Percentiles rank a stretch among this genome's conserved stretches.
phyloP scores from a whole-genome alignment of 805 yeast species.

The Lipomyces sp. region DNA sequence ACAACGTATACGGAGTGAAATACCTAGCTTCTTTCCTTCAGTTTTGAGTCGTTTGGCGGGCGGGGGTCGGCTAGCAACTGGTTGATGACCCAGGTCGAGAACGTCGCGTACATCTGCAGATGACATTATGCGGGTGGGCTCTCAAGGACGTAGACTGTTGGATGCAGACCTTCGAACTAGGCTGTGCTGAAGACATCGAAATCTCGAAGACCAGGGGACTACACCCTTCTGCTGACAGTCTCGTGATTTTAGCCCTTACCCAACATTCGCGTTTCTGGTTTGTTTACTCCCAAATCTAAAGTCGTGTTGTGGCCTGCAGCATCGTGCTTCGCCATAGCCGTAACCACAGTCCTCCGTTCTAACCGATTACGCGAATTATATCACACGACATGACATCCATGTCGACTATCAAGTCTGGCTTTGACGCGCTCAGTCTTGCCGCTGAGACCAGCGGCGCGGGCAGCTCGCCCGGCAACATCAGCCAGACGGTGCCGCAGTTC shows the following conservation, averaged over 20 bases:
- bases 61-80: conserved; percentile 17
- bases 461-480: conserved; percentile 3
- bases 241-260: no score
- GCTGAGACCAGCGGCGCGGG: neutral
- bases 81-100: conserved; percentile 32
- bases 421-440: conserved; percentile 3
- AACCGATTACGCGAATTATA: neutral
- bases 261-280: no score
- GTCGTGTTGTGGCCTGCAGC: no score
- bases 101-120: conserved; percentile 38
- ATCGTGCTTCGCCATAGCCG: no score
- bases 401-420: conserved; percentile 4
- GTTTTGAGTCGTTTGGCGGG: conserved; percentile 35
- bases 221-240: no score
- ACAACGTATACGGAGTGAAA: neutral
- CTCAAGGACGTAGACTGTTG: no score
- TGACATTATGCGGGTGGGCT: conserved; percentile 33
- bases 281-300: no score
- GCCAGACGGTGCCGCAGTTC: conserved; percentile 31
- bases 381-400: conserved; percentile 9
- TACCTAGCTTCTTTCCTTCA: conserved; percentile 32
- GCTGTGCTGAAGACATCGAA: no score
- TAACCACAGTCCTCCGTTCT: neutral
- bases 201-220: no score
- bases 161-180: no score